phyloP scores from a whole-genome alignment of 306 rosid species.

The Rosa multiflora region DNA sequence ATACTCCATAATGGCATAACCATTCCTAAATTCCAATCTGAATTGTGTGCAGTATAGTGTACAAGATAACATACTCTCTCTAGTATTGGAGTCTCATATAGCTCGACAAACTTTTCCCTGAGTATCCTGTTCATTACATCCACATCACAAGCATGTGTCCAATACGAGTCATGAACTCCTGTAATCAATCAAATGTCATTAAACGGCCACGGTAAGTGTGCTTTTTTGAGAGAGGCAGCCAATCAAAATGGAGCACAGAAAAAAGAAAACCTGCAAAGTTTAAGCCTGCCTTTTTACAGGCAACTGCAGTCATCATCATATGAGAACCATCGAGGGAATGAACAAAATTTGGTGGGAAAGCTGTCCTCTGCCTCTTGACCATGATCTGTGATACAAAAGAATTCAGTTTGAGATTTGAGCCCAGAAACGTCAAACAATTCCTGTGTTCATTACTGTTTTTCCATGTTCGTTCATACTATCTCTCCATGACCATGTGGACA shows the following conservation, averaged over 20 bases:
- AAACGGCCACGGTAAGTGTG: constrained; percentile 3
- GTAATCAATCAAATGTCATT: constrained; percentile 33
- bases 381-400: constrained; percentile 47
- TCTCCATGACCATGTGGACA: not conserved
- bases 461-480: not conserved
- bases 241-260: constrained; percentile 13
- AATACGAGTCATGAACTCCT: constrained; percentile 98
- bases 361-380: constrained; percentile 79
- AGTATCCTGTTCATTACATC: constrained; percentile 80
- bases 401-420: not conserved
- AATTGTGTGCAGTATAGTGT: not conserved
- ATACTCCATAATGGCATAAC: not conserved
- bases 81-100: constrained; percentile 75
- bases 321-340: constrained; percentile 98
- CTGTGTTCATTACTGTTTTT: not conserved
- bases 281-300: constrained; percentile 75
- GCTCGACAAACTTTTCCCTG: constrained; percentile 80
- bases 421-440: not conserved
- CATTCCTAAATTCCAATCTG: not conserved
- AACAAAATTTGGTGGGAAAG: constrained; percentile 96
- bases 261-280: constrained; percentile 74
- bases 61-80: constrained; percentile 60
- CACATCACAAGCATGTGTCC: constrained; percentile 96
- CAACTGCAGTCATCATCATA: constrained; percentile 99
- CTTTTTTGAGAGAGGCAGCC: not conserved